Conservation (phyloP, 352 stramenopile genomes). For the Phytophthora rubi region DNA sequence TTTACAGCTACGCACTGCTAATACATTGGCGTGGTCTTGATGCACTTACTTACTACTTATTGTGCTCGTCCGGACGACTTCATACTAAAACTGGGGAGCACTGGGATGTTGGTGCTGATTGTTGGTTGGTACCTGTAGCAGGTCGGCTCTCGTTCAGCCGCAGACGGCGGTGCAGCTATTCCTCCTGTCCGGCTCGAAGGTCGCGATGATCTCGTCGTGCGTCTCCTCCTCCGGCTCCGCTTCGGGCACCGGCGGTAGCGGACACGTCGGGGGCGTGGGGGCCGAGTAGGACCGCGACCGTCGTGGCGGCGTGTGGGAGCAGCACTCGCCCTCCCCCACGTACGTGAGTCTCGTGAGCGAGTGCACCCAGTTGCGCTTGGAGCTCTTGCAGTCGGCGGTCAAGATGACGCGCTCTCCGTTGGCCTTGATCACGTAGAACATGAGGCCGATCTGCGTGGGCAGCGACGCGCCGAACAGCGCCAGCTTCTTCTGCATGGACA, state of each 20-base stretch:
- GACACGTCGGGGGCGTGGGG: constrained; percentile 12
- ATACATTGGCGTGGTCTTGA: constrained; percentile 1
- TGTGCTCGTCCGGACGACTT: constrained; percentile 6
- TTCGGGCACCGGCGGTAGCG: constrained; percentile 32
- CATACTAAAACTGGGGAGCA: constrained; percentile 9
- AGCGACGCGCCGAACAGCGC: constrained; percentile 61
- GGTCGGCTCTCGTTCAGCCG: constrained; percentile 19
- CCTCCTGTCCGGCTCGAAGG: constrained; percentile 25
- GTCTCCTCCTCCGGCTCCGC: constrained; percentile 33
- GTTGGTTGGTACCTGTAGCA: constrained; percentile 15
- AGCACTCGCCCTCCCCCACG: constrained; percentile 47
- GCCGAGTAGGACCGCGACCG: constrained; percentile 33
- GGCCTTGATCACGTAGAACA: constrained; percentile 78
- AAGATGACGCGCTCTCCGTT: constrained; percentile 71
- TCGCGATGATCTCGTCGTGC: constrained; percentile 6
- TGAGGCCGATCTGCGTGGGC: constrained; percentile 50
- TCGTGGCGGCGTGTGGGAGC: constrained; percentile 13
- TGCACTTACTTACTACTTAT: constrained; percentile 2
- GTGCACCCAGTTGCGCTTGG: constrained; percentile 68
- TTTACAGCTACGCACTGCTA: background rate
- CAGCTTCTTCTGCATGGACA: constrained; percentile 71
- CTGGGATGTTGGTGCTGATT: constrained; percentile 6
- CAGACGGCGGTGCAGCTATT: constrained; percentile 37
- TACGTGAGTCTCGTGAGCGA: constrained; percentile 56
- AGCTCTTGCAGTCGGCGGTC: constrained; percentile 47